Conservation (phyloP, 768 basidiomycete genomes). For the Leccinum sublutescens region DNA sequence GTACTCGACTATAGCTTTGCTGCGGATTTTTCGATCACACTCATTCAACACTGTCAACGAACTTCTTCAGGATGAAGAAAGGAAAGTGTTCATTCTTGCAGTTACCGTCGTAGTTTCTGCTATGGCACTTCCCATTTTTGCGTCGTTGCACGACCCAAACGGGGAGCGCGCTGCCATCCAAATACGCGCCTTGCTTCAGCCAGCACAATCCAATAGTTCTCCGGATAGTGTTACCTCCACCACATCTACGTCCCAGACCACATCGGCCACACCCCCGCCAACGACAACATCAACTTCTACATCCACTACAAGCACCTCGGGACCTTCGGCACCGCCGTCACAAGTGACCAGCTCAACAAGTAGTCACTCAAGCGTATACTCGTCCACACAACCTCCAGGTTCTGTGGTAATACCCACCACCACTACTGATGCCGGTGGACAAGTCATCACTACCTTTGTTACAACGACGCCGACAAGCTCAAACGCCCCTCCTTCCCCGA, state of each 20-base stretch:
- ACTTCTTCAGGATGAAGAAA: constrained; percentile 25
- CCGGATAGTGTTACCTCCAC: not conserved
- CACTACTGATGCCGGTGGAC: constrained; percentile 33
- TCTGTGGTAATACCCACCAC: constrained; percentile 13
- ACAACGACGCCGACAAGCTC: constrained; percentile 16
- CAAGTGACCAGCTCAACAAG: not conserved
- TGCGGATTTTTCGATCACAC: constrained; percentile 27
- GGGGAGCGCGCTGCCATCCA: constrained; percentile 12
- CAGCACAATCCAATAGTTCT: not conserved
- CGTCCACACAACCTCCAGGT: not conserved
- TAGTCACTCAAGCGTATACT: constrained; percentile 1
- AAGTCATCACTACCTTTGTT: constrained; percentile 26
- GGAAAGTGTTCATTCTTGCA: constrained; percentile 23
- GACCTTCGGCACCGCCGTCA: constrained; percentile 2
- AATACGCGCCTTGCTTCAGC: constrained; percentile 13
- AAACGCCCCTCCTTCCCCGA: constrained; percentile 27
- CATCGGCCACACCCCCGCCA: not conserved
- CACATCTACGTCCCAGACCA: not conserved
- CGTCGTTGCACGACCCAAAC: constrained; percentile 21
- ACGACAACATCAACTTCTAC: constrained; percentile 7
- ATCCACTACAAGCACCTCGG: constrained; percentile 14
- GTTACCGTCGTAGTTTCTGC: constrained; percentile 29
- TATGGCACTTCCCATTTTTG: constrained; percentile 25
- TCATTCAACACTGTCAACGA: constrained; percentile 14
- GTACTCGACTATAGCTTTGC: constrained; percentile 13